These are phyloP conservation scores for Penicillium herquei DNA, from an alignment of 495 filamentous ascomycete genomes.

Conservation along the genomic window DNA sequence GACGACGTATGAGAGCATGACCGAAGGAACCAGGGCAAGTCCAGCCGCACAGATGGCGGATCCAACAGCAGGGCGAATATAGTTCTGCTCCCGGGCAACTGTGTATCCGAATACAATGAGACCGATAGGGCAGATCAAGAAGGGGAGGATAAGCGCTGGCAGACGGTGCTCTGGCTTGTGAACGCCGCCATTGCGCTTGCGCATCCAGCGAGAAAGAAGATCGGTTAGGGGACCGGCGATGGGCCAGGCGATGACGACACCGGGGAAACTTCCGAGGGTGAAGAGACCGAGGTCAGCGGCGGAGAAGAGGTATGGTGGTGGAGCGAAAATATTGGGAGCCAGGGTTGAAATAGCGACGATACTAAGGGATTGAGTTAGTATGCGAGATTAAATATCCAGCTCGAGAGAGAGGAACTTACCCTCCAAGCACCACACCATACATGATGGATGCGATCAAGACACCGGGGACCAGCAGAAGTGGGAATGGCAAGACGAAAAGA, in stretches of 20 bases:
- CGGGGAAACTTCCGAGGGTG: conserved; percentile 29
- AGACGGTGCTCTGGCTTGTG: conserved; percentile 34
- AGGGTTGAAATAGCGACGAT: conserved; percentile 31
- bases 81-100: conserved; percentile 17
- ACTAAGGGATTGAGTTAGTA: conserved; percentile 6
- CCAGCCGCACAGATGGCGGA: conserved; percentile 24
- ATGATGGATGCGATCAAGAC: conserved; percentile 30
- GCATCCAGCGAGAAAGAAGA: conserved; percentile 26
- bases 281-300: conserved; percentile 30
- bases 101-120: conserved; percentile 31
- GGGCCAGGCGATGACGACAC: conserved; percentile 29
- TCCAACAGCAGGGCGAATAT: conserved; percentile 25
- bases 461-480: conserved; percentile 29
- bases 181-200: conserved; percentile 25
- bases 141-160: conserved; percentile 30
- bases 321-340: conserved; percentile 19
- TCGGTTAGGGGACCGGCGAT: conserved; percentile 34
- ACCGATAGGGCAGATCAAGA: conserved; percentile 28
- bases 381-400: not conserved
- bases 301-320: conserved; percentile 31
- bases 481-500: conserved; percentile 33
- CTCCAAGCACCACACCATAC: conserved; percentile 38
- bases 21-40: conserved; percentile 29
- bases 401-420: conserved; percentile 24
- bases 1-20: conserved; percentile 35